Evolutionary conservation across 352 stramenopile genomes (phyloP), one percentile per base, ranked within the genome.

Genomic region (Globisporangium yorkense): DNA sequence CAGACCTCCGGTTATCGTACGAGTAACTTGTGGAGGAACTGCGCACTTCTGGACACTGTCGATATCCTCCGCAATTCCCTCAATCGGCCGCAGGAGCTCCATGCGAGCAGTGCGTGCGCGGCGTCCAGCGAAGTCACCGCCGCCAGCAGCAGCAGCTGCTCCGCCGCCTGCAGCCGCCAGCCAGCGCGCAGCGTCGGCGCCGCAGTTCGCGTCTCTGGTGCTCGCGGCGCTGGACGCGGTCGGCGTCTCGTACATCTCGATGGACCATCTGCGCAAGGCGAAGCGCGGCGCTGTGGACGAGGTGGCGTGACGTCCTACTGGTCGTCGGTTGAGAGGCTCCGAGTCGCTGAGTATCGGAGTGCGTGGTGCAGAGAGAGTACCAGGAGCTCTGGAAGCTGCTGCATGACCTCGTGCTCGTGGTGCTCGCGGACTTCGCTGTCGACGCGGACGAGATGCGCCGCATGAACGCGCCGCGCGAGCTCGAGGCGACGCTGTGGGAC

Each of bases 361-460:
- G 27, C 43, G 15, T 40, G 27, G 6, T 53, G 47, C 18, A 89
- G 81, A 57, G 51, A 8, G 78, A 89, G 61, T 71, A 69, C 49
- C 56, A 63, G 50, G 52, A 66, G 24, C 46, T 89, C 31, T 89
- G 81, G 73, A 74, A 77, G 57, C 55, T 82, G 21, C 58, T 92
- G 51, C 68, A 90, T 50, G 82, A 92, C 54, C 37, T 92, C 52
- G 72, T 87, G 57, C 56, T 89, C 20, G 65, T 88, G 5, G 61
- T 80, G 18, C 54, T 92, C n/a, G 61, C 68, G 2, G 72, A 88
- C 44, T 89, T 88, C 64, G 56, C 81, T 16, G 60, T 86, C 37
- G 77, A 87, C 44, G 27, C 21, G 5, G 54, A 66, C 40, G 74
- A 74, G 21, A 67, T 91, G 56, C 55, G 62, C 57, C 51, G 24